Evolutionary conservation across 352 stramenopile species (phyloP).

Genomic region (Peronospora tabacina): DNA sequence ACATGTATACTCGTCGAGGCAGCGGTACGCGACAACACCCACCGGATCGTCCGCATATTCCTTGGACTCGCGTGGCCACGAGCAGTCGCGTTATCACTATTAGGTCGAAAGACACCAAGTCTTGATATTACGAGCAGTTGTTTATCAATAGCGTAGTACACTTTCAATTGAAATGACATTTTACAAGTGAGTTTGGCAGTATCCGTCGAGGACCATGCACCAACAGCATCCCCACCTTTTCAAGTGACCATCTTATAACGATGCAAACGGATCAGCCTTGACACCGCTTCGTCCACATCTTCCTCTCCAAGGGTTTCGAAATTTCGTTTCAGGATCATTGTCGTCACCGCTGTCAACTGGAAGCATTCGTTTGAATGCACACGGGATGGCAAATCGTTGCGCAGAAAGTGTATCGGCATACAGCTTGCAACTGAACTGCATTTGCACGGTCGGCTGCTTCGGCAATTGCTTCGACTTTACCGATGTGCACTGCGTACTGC

Average conservation of each 20-base stretch:
- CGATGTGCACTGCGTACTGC: slow-evolving; percentile 66
- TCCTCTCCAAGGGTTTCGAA: slow-evolving; percentile 8
- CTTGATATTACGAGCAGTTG: slow-evolving; percentile 13
- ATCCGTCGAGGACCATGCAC: slow-evolving; percentile 4
- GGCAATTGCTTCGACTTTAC: slow-evolving; percentile 85
- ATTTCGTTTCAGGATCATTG: slow-evolving; percentile 13
- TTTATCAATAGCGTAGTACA: slow-evolving; percentile 23
- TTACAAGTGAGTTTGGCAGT: slow-evolving; percentile 26
- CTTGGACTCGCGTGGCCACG: slow-evolving; percentile 12
- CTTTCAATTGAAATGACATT: slow-evolving; percentile 12
- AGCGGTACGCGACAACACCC: slow-evolving; percentile 15
- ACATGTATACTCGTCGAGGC: slow-evolving; percentile 9
- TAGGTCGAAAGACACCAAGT: slow-evolving; percentile 4
- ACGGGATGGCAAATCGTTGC: slow-evolving; percentile 53
- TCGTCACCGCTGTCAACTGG: slow-evolving; percentile 17
- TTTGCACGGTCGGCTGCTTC: slow-evolving; percentile 88
- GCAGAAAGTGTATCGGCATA: slow-evolving; percentile 90
- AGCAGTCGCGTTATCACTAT: slow-evolving; percentile 21
- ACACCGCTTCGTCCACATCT: slow-evolving; percentile 10
- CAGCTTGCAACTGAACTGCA: slow-evolving; percentile 82
- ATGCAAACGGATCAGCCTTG: slow-evolving; percentile 15
- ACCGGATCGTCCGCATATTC: slow-evolving; percentile 18
- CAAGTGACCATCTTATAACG: slow-evolving; percentile 14
- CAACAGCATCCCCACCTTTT: slow-evolving; percentile 1
- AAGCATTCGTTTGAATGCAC: slow-evolving; percentile 6